Percentiles rank a stretch among this genome's conserved stretches.
Conservation (phyloP, 345 rosid genomes). For the Arabis alpina region DNA sequence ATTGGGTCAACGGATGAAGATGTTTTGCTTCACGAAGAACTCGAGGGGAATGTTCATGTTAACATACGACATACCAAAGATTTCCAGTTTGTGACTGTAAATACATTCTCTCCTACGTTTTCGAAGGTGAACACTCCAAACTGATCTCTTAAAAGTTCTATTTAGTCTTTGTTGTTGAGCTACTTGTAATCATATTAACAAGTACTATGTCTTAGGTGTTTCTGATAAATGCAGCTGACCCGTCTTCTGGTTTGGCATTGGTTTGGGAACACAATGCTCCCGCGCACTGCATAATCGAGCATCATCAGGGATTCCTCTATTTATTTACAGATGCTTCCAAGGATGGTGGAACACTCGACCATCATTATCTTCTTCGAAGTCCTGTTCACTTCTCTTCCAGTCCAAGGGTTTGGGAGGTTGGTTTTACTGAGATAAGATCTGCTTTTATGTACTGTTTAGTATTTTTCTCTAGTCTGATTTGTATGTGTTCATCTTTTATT, state of each 20-base stretch:
- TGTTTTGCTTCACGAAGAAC: constrained; percentile 78
- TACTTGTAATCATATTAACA: constrained; percentile 34
- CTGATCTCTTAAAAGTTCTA: neutral
- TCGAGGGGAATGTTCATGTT: constrained; percentile 65
- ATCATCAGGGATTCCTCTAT: constrained; percentile 84
- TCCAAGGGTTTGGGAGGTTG: constrained; percentile 85
- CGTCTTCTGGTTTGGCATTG: constrained; percentile 71
- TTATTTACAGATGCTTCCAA: constrained; percentile 81
- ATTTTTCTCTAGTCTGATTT: neutral
- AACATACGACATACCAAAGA: constrained; percentile 84
- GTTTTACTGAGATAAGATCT: constrained; percentile 31
- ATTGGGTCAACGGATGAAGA: constrained; percentile 95
- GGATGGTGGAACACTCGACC: constrained; percentile 59
- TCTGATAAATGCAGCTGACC: constrained; percentile 93
- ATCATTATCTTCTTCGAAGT: constrained; percentile 82
- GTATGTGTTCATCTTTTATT: constrained; percentile 9
- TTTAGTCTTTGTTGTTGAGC: neutral
- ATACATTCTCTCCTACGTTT: constrained; percentile 67
- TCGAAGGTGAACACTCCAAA: constrained; percentile 67
- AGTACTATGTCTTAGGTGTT: constrained; percentile 76
- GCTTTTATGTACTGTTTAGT: constrained; percentile 23
- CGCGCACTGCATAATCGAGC: constrained; percentile 87
- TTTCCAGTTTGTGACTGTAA: constrained; percentile 69
- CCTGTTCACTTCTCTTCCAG: constrained; percentile 52
- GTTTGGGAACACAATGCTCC: constrained; percentile 87